A percentile compares a stretch with the other conserved stretches of the same genome.
Conservation (phyloP, 306 rosid species). For the Ormosia emarginata region DNA sequence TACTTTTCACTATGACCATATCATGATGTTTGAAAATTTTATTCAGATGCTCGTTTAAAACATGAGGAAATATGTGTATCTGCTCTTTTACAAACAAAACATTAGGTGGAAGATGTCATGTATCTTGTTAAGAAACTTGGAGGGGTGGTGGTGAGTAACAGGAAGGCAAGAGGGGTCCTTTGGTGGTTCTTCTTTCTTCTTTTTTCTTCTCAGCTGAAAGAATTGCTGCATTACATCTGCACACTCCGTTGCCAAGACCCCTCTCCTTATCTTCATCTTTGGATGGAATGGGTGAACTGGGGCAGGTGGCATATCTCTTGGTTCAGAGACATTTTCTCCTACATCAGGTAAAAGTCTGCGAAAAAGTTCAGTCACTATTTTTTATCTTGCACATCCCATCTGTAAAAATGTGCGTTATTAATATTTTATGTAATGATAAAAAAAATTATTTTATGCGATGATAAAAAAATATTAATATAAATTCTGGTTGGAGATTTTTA, state of each 20-base stretch:
- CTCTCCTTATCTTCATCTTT: conserved; percentile 69
- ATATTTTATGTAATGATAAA: neutral
- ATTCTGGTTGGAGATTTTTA: too few relatives aligned
- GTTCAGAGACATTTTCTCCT: conserved; percentile 47
- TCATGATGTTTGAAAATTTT: neutral
- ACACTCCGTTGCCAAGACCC: conserved; percentile 70
- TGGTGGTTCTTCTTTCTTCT: conserved; percentile 41
- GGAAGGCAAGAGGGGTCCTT: conserved; percentile 31
- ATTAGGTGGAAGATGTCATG: conserved; percentile 70
- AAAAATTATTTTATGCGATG: too few relatives aligned
- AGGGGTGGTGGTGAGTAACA: conserved; percentile 47
- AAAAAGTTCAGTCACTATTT: neutral
- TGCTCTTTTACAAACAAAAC: conserved; percentile 55
- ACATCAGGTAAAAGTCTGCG: conserved; percentile 78
- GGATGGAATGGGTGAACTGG: conserved; percentile 98
- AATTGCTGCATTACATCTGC: conserved; percentile 90
- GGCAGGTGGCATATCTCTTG: conserved; percentile 54
- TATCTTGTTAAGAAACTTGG: conserved; percentile 64
- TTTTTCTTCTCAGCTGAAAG: conserved; percentile 81
- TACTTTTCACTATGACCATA: neutral
- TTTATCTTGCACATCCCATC: neutral
- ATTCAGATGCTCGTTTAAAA: conserved; percentile 18
- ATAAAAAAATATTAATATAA: too few relatives aligned
- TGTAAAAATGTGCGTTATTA: neutral
- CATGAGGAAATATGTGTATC: conserved; percentile 1